Base-by-base conservation (phyloP, 257 asterid species). In the Jacaranda copaia region DNA sequence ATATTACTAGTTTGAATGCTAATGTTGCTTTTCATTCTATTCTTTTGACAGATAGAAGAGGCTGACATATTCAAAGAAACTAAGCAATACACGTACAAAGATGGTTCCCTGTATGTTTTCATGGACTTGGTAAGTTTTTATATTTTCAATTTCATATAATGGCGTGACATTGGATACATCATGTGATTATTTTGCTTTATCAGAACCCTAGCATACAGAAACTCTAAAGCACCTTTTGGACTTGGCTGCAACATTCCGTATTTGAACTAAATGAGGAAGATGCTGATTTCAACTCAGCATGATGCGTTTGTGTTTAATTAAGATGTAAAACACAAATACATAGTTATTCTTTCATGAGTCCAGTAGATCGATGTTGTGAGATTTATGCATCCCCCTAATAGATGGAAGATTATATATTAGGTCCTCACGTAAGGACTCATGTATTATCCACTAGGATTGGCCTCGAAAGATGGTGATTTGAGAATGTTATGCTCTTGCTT, bases 11-110 rank as follows among this genome's bases (percentile, higher is more conserved):
- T 20, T 20, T 64, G 40, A 36, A 25, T 71, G 56, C 64, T 79
- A 49, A 70, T 71, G 70, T 36, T 51, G 15, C 19, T 77, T 72
- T 15, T 35, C 53, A 7, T 74, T 76, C 74, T 58, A 60, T 75
- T 68, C 48, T 80, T 74, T 80, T 45, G 79, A 59, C 91, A 95
- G 99, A 68, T 96, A 19, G 99, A 93, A 83, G 92, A 82, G 84
- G 97, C 98, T 48, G 85, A 93, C 73, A 93, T 93, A 80, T 70
- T 81, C 78, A 96, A 96, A 84, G 96, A 96, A 80, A 86, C 93
- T 58, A 96, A 96, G 84, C 98, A 93, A 82, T 93, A 74, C 86
- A 93, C 98, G 38, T 95, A 95, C 79, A 95, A 93, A 86, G 99
- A 95, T 77, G 96, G 91, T 81, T 81, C 90, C 48, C 99, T 93